phyloP scores from a whole-genome alignment of 2,329 filamentous ascomycete species.

The Penicillium sp. region DNA sequence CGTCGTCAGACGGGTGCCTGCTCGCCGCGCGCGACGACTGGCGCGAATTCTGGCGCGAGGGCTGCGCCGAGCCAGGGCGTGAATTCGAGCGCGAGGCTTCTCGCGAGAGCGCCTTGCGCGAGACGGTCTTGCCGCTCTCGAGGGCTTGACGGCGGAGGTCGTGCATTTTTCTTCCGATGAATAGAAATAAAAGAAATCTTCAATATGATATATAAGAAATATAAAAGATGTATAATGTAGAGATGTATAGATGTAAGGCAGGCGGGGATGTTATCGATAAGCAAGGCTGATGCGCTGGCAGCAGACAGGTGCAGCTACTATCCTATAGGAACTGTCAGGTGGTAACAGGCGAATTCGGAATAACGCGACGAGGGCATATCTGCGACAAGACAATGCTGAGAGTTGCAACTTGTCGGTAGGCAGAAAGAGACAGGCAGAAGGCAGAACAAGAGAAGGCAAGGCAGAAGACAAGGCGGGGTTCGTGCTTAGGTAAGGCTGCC shows the following conservation, averaged over 20 bases:
- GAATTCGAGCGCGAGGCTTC: slow-evolving; percentile 52
- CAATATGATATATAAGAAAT: not conserved
- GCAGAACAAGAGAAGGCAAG: not conserved
- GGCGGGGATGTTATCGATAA: not conserved
- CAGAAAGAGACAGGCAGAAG: not conserved
- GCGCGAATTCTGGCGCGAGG: slow-evolving; percentile 52
- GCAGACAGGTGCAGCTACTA: slow-evolving; percentile 1
- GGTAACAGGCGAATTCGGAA: slow-evolving; percentile 6
- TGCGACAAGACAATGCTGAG: not conserved
- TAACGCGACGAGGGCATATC: slow-evolving; percentile 9
- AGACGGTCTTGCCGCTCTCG: slow-evolving; percentile 63
- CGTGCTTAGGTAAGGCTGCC: not conserved
- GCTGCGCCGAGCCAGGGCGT: slow-evolving; percentile 48
- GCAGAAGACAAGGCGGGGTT: not conserved
- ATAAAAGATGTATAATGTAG: no score
- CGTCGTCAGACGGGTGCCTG: slow-evolving; percentile 57
- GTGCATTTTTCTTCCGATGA: slow-evolving; percentile 31
- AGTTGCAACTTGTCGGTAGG: no score
- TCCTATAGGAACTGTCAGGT: slow-evolving; percentile 16
- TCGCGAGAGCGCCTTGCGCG: slow-evolving; percentile 57
- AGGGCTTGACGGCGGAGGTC: slow-evolving; percentile 56
- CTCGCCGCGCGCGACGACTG: slow-evolving; percentile 53
- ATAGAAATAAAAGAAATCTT: not conserved
- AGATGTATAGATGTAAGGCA: not conserved
- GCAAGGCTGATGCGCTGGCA: slow-evolving; percentile 10